These are phyloP conservation scores for Globisporangium orthogonon DNA, from an alignment of 352 stramenopile species.

Conservation along the genomic window DNA sequence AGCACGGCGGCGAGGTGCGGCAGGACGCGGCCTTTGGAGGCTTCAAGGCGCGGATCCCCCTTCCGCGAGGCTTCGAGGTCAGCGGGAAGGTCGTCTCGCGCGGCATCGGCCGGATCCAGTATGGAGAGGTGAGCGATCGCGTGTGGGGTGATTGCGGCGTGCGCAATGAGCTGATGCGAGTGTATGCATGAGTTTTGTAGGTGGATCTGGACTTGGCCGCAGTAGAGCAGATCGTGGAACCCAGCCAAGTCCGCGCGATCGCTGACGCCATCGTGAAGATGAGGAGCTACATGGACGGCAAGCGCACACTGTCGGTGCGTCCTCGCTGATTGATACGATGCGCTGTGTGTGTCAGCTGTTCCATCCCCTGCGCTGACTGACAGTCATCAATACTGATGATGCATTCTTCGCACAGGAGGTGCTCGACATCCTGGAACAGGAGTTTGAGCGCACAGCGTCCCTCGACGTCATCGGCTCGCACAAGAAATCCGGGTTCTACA, in stretches of 20 bases:
- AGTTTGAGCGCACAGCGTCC: conserved; percentile 56
- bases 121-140: conserved; percentile 52
- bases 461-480: conserved; percentile 53
- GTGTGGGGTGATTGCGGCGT: neutral
- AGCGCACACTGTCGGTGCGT: conserved; percentile 40
- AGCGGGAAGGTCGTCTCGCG: conserved; percentile 76
- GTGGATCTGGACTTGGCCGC: conserved; percentile 79
- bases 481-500: conserved; percentile 68
- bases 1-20: conserved; percentile 41
- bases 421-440: conserved; percentile 51
- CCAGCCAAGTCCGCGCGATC: conserved; percentile 82
- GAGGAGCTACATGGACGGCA: conserved; percentile 55
- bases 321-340: neutral
- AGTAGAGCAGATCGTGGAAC: conserved; percentile 88
- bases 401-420: conserved; percentile 29
- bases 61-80: conserved; percentile 46
- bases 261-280: conserved; percentile 56
- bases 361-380: neutral
- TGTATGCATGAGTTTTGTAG: conserved; percentile 15
- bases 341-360: conserved; percentile 1
- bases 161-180: neutral
- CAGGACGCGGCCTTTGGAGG: conserved; percentile 44
- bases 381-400: neutral
- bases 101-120: conserved; percentile 74
- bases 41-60: conserved; percentile 45